These are phyloP conservation scores for Piper longum DNA, from an alignment of 164 flowering plant genomes.

Conservation along the genomic window DNA sequence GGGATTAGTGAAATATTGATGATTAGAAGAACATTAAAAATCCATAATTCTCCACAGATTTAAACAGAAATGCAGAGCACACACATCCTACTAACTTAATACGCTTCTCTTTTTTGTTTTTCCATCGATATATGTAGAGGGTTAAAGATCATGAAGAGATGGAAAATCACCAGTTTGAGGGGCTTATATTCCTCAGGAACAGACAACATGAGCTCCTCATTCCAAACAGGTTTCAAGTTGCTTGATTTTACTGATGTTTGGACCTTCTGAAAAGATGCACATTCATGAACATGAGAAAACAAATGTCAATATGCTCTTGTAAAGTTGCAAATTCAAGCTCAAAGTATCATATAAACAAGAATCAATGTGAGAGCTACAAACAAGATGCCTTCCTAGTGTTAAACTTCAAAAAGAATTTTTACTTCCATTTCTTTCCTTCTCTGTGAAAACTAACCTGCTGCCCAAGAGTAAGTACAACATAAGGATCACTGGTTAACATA, in stretches of 20 bases:
- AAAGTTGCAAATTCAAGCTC: neutral
- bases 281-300: neutral
- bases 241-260: slow-evolving; percentile 60
- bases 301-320: neutral
- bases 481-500: slow-evolving; percentile 91
- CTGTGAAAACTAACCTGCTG: slow-evolving; percentile 35
- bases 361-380: no score
- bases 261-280: slow-evolving; percentile 31
- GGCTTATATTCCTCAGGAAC: slow-evolving; percentile 72
- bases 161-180: slow-evolving; percentile 56
- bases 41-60: neutral
- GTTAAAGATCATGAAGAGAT: neutral
- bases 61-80: no score
- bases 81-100: no score
- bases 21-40: no score
- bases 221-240: slow-evolving; percentile 90
- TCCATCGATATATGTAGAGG: neutral
- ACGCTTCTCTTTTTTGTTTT: no score
- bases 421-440: neutral
- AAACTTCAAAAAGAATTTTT: neutral
- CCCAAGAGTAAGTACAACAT: slow-evolving; percentile 66
- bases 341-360: no score
- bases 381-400: neutral
- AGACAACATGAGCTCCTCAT: slow-evolving; percentile 89
- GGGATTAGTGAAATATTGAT: neutral